Base-by-base conservation (phyloP, 1,284 basidiomycete genomes). In the Meripilus lineatus region DNA sequence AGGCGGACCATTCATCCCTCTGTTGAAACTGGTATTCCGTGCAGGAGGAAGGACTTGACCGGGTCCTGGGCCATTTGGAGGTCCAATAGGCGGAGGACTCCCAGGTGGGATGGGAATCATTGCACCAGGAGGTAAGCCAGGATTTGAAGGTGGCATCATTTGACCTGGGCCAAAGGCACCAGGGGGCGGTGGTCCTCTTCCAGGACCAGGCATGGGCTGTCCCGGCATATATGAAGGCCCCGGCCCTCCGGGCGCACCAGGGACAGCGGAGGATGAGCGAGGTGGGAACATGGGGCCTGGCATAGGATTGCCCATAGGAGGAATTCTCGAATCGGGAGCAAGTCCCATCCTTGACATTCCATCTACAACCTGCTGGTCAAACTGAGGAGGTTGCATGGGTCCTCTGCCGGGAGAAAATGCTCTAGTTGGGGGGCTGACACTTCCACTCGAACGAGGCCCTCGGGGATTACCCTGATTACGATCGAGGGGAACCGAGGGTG, bases 81-180 rank as follows among this genome's bases (percentile, higher is more conserved):
- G n/a, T n/a, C n/a, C n/a, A n/a, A n/a, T n/a, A 15, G 38, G 40
- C 24, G 38, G 39, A 25, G 41, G 46, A 28, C 45, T 47, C 28
- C 50, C 38, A 39, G 47, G 47, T 5, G 51, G 44, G n/a, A 30
- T 34, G n/a, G n/a, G n/a, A n/a, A n/a, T n/a, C n/a, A n/a, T n/a
- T n/a, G n/a, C n/a, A n/a, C n/a, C n/a, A n/a, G n/a, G n/a, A n/a
- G n/a, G n/a, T n/a, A n/a, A n/a, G n/a, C n/a, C n/a, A n/a, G n/a
- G n/a, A n/a, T n/a, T n/a, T n/a, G n/a, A n/a, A 25, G 72, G 71
- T 21, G 66, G 66, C 17, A 66, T 47, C n/a, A 67, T 57, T 49
- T 66, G 46, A 24, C 52, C 55, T 33, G 57, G 54, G 22, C 51
- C 42, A n/a, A n/a, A n/a, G n/a, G n/a, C n/a, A n/a, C n/a, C n/a